Base-by-base conservation (phyloP, 148 eudicot genomes). In the Nyssa sinensis region DNA sequence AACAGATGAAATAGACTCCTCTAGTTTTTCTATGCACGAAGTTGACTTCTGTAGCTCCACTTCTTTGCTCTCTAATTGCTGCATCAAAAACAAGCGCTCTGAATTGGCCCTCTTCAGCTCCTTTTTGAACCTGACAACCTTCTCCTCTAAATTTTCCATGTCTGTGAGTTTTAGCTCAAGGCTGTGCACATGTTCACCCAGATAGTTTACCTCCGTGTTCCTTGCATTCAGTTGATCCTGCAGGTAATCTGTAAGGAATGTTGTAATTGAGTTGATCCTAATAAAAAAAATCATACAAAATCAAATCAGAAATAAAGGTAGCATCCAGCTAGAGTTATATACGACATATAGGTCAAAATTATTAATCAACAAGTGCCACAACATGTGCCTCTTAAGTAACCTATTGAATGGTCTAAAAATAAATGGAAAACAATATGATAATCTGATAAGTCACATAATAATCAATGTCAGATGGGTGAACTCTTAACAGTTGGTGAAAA, bases 201-300 rank as follows among this genome's bases (percentile, higher is more conserved):
- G 83, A 71, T 62, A 29, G 75, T 77, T 81, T 13, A 83, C 76
- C 61, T 84, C 85, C 30, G 71, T 71, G 35, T 84, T 85, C 73
- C 86, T 88, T 32, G 78, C 68, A 74, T 84, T 85, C 57, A 93
- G 77, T 70, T 88, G 89, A 81, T 88, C 94, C 88, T 81, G 92
- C 84, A 92, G 74, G 82, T 83, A 89, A 75, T 88, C 98, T 93
- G 84, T 67, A 64, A 78, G 81, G 25, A 69, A 80, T 57, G 49
- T 70, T 55, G 71, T 71, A 66, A 65, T 23, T 66, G 21, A n/a
- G 34, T 23, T 69, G 33, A 53, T 64, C 59, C 21, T 49, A 33
- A 63, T 60, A 41, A 17, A 31, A 67, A n/a, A 29, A 66, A 12
- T 60, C 58, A 33, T 17, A 27, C n/a, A 31, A 64, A 14, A 28